Conservation (phyloP, 148 eudicot species). For the Dysphania ambrosioides region DNA sequence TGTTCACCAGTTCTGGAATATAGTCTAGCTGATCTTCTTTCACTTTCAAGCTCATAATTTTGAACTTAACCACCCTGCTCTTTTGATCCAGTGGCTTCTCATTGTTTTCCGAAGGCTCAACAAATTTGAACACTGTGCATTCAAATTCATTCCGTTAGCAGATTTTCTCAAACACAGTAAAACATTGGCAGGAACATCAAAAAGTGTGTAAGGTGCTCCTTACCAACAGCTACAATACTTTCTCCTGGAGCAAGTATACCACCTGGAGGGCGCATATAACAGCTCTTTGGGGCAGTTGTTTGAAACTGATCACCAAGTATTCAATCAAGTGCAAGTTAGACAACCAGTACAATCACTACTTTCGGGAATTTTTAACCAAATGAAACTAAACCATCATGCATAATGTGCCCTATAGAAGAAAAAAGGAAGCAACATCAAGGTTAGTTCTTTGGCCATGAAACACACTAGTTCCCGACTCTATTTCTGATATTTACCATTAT, state of each 20-base stretch:
- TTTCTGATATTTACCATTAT: no score
- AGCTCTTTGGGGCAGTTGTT: slow-evolving; percentile 60
- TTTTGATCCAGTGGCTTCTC: slow-evolving; percentile 38
- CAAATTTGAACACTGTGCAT: slow-evolving; percentile 51
- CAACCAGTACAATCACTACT: no score
- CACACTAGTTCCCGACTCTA: no score
- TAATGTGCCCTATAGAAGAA: no score
- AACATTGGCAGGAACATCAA: not conserved
- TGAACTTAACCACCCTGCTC: slow-evolving; percentile 50
- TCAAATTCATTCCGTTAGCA: not conserved
- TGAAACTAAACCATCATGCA: no score
- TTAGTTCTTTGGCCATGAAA: no score
- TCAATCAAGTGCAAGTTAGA: no score
- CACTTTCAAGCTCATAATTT: slow-evolving; percentile 58
- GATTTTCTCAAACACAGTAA: not conserved
- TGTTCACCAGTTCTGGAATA: slow-evolving; percentile 49
- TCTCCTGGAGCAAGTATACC: slow-evolving; percentile 54
- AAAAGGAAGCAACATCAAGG: no score
- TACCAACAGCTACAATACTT: slow-evolving; percentile 50
- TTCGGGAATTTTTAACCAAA: no score
- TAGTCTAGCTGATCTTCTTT: slow-evolving; percentile 39
- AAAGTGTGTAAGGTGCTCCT: not conserved
- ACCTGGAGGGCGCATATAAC: slow-evolving; percentile 61
- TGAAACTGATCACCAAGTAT: slow-evolving; percentile 36
- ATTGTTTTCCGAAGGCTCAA: slow-evolving; percentile 50